Evolutionary conservation across 2,329 filamentous ascomycete species (phyloP).

Genomic region (Pseudonectria buxi): DNA sequence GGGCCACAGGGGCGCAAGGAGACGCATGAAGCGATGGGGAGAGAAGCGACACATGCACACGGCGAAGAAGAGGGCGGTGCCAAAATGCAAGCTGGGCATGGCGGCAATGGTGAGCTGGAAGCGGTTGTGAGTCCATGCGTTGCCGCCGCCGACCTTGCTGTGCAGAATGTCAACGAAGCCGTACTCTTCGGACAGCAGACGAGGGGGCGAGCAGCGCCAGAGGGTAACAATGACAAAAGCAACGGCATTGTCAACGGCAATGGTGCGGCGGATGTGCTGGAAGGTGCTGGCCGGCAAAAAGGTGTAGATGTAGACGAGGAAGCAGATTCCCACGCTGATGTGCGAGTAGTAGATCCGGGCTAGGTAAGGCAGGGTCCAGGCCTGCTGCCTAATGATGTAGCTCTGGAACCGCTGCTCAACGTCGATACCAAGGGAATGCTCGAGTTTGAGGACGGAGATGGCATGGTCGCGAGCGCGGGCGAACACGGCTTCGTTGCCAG

Average conservation of each 20-base stretch:
- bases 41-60: constrained; percentile 31
- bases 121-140: constrained; percentile 37
- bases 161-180: constrained; percentile 43
- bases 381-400: constrained; percentile 29
- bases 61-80: constrained; percentile 31
- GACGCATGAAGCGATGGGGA: constrained; percentile 30
- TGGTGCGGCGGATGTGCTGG: constrained; percentile 36
- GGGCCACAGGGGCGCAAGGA: constrained; percentile 36
- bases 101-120: constrained; percentile 42
- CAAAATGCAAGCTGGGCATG: constrained; percentile 44
- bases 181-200: constrained; percentile 38
- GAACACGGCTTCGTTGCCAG: constrained; percentile 31
- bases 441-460: constrained; percentile 32
- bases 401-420: constrained; percentile 34
- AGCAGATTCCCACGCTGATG: constrained; percentile 37
- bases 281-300: constrained; percentile 34
- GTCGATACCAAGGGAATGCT: constrained; percentile 30
- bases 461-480: constrained; percentile 33
- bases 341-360: constrained; percentile 40
- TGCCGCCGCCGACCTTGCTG: constrained; percentile 18
- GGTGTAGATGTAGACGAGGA: constrained; percentile 42
- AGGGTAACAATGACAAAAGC: constrained; percentile 40
- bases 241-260: constrained; percentile 41
- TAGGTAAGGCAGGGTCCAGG: constrained; percentile 33
- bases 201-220: constrained; percentile 43